These are phyloP conservation scores for Fomitopsis schrenkii DNA, from an alignment of 1,284 basidiomycete genomes.

Conservation along the genomic window DNA sequence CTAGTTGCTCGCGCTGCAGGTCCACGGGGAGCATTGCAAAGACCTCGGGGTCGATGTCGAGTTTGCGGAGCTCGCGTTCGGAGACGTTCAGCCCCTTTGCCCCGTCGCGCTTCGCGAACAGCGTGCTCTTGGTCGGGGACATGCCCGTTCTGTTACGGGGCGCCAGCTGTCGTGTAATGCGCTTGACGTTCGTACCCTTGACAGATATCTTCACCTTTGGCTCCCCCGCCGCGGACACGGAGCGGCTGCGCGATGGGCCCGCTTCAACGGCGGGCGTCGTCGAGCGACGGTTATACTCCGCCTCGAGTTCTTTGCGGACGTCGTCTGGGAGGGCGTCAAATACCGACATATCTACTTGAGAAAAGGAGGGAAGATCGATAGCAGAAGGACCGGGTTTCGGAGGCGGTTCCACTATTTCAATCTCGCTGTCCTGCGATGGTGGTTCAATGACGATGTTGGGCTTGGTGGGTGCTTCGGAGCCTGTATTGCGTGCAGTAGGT, in stretches of 20 bases:
- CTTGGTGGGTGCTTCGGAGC: neutral
- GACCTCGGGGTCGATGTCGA: slow-evolving; percentile 71
- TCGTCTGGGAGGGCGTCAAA: slow-evolving; percentile 71
- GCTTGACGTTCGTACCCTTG: slow-evolving; percentile 42
- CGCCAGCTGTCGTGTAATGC: slow-evolving; percentile 59
- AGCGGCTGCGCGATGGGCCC: slow-evolving; percentile 10
- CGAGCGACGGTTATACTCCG: slow-evolving; percentile 59
- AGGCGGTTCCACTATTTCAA: slow-evolving; percentile 17
- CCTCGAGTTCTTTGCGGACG: slow-evolving; percentile 65
- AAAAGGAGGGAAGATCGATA: slow-evolving; percentile 59
- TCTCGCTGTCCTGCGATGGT: slow-evolving; percentile 30
- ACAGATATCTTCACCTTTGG: slow-evolving; percentile 29
- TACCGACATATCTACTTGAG: slow-evolving; percentile 71
- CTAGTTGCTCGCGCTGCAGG: slow-evolving; percentile 72
- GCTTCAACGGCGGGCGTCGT: slow-evolving; percentile 33
- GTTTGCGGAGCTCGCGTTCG: slow-evolving; percentile 48
- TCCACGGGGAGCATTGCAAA: slow-evolving; percentile 60
- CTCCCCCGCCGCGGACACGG: slow-evolving; percentile 10
- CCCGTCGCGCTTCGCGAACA: slow-evolving; percentile 31
- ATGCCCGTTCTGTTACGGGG: slow-evolving; percentile 42
- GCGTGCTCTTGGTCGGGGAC: slow-evolving; percentile 40
- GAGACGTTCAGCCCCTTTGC: slow-evolving; percentile 25
- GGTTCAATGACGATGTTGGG: slow-evolving; percentile 30
- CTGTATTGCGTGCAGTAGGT: neutral
- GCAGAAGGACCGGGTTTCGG: neutral